Percentiles rank a stretch among this genome's conserved stretches.
Evolutionary conservation across 1,284 basidiomycete species (phyloP).

Genomic region (Peniophora sp.): DNA sequence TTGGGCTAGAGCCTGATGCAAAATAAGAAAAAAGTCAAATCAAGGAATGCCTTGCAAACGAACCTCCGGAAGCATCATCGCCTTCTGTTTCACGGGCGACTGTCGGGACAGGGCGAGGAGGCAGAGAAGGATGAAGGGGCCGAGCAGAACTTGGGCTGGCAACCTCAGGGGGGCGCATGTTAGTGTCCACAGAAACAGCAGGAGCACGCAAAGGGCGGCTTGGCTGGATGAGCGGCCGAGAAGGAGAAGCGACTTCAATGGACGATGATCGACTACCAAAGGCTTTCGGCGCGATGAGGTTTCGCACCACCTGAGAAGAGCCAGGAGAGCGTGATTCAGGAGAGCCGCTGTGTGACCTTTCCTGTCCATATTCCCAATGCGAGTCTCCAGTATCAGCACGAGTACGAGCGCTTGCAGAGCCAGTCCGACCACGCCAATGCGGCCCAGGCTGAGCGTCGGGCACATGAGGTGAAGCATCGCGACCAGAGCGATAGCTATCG

Average conservation of each 20-base stretch:
- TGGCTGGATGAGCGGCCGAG: slow-evolving; percentile 4
- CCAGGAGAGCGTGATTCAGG: slow-evolving; percentile 1
- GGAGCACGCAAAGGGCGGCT: slow-evolving; percentile 8
- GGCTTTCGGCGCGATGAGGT: slow-evolving; percentile 1
- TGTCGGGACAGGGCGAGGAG: slow-evolving; percentile 4
- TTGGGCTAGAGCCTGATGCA: background rate
- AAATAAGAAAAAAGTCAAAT: too few relatives aligned
- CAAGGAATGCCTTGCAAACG: background rate
- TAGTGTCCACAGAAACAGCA: background rate
- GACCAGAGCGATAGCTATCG: slow-evolving; percentile 19
- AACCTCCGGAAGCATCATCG: background rate
- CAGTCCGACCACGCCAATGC: background rate
- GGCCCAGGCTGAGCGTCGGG: slow-evolving; percentile 1
- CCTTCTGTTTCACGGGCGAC: background rate
- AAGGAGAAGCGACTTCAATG: slow-evolving; percentile 5
- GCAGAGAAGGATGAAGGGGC: slow-evolving; percentile 8
- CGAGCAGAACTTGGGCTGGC: background rate
- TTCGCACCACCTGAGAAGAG: slow-evolving; percentile 3
- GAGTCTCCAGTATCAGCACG: background rate
- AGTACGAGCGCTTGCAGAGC: background rate
- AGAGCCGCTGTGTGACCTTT: background rate
- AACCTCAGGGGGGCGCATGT: background rate
- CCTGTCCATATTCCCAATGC: background rate
- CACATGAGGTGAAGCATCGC: slow-evolving; percentile 10
- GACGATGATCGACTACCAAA: slow-evolving; percentile 8